Base-by-base conservation (phyloP, 805 yeast species). In the Cyberlindnera americana region DNA sequence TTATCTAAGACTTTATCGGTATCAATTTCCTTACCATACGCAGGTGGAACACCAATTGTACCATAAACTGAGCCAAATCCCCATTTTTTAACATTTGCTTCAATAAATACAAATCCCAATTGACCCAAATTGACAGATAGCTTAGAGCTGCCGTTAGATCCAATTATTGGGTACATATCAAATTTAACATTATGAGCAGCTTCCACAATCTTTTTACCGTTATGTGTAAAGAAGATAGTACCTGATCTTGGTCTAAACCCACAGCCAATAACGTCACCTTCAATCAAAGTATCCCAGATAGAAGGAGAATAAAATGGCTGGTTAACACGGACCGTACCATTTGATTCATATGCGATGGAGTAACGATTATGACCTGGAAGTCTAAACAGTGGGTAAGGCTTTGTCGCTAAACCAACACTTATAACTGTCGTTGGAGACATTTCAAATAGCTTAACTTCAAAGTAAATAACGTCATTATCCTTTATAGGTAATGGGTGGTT, bases 191-290 rank as follows among this genome's bases (percentile, higher is more conserved):
- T 62, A 54, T 84, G 93, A 2, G 91, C 91, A 11, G 91, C 93
- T 56, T 90, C 97, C 27, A 77, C 76, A 19, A 93, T 65, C 56
- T 87, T 88, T 58, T 88, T 88, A 21, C 99, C 99, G 54, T 93
- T 93, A 49, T 96, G 74, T 0, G 99, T 93, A 69, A 90, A 93
- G 54, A 93, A 93, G 0, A 93, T 73, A 0, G 95, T 81, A 2
- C 97, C 95, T 14, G 86, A 70, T 32, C 88, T 70, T 3, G 86
- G 78, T 44, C 91, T 73, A 56, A 87, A 84, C 0, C 99, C 99
- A 21, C 91, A 77, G 2, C 99, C 99, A 12, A 93, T 72, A 23
- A 93, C 95, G 60, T 93, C 99, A 22, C 97, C 97, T 48, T 83
- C 73, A 45, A 59, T 86, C 62, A 50, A 65, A 53, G 41, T 60